These are phyloP conservation scores for Pseudogymnoascus sp. DNA, from an alignment of 2,329 filamentous ascomycete species.

Conservation along the genomic window DNA sequence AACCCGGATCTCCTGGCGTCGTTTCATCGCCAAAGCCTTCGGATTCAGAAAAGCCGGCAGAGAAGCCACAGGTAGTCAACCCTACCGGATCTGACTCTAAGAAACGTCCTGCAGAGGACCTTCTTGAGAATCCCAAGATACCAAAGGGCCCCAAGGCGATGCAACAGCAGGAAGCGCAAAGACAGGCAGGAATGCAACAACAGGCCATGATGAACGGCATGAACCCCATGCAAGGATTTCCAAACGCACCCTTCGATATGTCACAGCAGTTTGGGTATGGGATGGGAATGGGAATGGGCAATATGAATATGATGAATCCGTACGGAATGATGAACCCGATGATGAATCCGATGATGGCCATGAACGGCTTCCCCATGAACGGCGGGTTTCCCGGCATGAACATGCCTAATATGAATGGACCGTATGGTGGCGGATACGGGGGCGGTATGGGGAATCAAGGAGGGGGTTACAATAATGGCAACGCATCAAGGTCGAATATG, in stretches of 20 bases:
- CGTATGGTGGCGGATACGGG: slow-evolving; percentile 27
- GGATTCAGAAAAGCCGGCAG: slow-evolving; percentile 23
- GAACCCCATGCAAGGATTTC: slow-evolving; percentile 31
- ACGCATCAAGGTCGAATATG: slow-evolving; percentile 18
- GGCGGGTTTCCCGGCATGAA: slow-evolving; percentile 21
- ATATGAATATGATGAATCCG: slow-evolving; percentile 25
- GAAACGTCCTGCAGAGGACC: slow-evolving; percentile 76
- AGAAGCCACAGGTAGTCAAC: slow-evolving; percentile 26
- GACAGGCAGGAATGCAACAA: slow-evolving; percentile 30
- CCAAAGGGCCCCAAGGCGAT: slow-evolving; percentile 59
- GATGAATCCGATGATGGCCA: slow-evolving; percentile 27
- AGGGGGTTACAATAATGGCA: slow-evolving; percentile 15
- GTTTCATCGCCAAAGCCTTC: slow-evolving; percentile 26
- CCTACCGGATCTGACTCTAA: slow-evolving; percentile 41
- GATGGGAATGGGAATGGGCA: slow-evolving; percentile 27
- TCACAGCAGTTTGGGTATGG: slow-evolving; percentile 28
- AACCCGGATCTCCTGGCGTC: slow-evolving; percentile 19
- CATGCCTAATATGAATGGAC: slow-evolving; percentile 29
- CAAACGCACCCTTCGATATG: slow-evolving; percentile 22
- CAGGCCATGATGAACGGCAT: slow-evolving; percentile 40
- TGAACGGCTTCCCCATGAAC: slow-evolving; percentile 32
- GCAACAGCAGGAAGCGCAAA: slow-evolving; percentile 40
- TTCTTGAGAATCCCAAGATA: slow-evolving; percentile 54
- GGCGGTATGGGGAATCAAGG: slow-evolving; percentile 26
- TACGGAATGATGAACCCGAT: slow-evolving; percentile 21